A percentile compares a stretch with the other conserved stretches of the same genome.
Evolutionary conservation across 106 monocot genomes (phyloP).

Genomic region (Acorus calamus): DNA sequence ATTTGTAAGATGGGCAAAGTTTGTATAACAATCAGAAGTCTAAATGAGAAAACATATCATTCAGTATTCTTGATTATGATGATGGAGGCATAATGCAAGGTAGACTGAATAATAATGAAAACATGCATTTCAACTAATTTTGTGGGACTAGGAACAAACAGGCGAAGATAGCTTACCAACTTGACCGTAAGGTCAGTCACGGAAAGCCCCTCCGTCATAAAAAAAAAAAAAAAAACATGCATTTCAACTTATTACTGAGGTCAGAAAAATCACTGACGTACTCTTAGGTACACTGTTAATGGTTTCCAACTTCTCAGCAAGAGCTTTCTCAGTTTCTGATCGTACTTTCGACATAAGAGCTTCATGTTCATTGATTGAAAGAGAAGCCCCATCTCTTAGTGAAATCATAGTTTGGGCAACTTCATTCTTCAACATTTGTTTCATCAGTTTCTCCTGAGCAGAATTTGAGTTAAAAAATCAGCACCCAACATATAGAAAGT

Average conservation of each 20-base stretch:
- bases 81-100: too few relatives aligned
- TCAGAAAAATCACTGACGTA: slow-evolving; percentile 2
- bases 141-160: too few relatives aligned
- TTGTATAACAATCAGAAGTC: too few relatives aligned
- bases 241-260: not conserved
- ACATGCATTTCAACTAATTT: too few relatives aligned
- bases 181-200: too few relatives aligned
- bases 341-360: slow-evolving; percentile 36
- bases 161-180: too few relatives aligned
- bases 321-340: slow-evolving; percentile 30
- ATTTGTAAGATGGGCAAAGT: too few relatives aligned
- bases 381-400: slow-evolving; percentile 15
- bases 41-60: too few relatives aligned
- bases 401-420: slow-evolving; percentile 35
- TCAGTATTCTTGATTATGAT: too few relatives aligned
- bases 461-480: not conserved
- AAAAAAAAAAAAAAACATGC: too few relatives aligned
- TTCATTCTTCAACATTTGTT: slow-evolving; percentile 56
- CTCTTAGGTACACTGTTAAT: slow-evolving; percentile 26
- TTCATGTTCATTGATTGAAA: slow-evolving; percentile 34
- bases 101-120: too few relatives aligned
- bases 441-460: slow-evolving; percentile 43
- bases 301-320: slow-evolving; percentile 28
- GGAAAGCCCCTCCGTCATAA: too few relatives aligned
- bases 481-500: not conserved